Percentiles rank a stretch among this genome's conserved stretches.
These are phyloP conservation scores for Pseudognaphalium luteoalbum DNA, from an alignment of 129 eudicot genomes.

Conservation along the genomic window DNA sequence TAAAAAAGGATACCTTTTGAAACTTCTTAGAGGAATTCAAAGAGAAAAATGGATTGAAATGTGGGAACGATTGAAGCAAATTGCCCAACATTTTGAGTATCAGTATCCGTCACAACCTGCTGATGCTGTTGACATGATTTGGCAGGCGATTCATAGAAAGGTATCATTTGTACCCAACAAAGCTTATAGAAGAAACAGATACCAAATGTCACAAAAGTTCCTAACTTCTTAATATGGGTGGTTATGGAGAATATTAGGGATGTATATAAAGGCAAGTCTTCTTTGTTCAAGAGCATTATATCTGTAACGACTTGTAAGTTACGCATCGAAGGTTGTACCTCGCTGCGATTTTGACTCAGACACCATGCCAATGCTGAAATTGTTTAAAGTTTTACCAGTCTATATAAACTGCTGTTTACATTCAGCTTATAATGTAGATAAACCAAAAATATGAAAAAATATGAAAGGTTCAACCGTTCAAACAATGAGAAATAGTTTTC, in stretches of 20 bases:
- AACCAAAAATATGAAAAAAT: neutral
- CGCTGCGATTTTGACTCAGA: neutral
- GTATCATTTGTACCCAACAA: constrained; percentile 20
- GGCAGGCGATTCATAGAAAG: constrained; percentile 71
- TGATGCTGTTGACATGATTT: constrained; percentile 92
- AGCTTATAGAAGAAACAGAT: constrained; percentile 47
- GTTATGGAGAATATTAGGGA: neutral
- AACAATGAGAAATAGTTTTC: too few species aligned
- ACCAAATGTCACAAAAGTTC: constrained; percentile 42
- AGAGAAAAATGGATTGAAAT: constrained; percentile 64
- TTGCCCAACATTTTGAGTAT: constrained; percentile 62
- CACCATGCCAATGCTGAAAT: neutral
- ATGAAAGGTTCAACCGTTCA: too few species aligned
- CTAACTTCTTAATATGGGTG: neutral
- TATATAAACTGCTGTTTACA: neutral
- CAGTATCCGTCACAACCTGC: constrained; percentile 61
- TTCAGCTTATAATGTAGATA: neutral
- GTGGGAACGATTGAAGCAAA: constrained; percentile 75
- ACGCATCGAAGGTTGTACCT: neutral
- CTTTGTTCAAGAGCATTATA: neutral
- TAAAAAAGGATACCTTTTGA: constrained; percentile 59
- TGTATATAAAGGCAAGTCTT: neutral
- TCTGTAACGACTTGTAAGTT: neutral
- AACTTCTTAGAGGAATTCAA: constrained; percentile 65
- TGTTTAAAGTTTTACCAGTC: neutral